Percentiles rank a stretch among this genome's conserved stretches.
Evolutionary conservation across 805 yeast genomes (phyloP).

Genomic region (Zygosaccharomyces pseudorouxii): DNA sequence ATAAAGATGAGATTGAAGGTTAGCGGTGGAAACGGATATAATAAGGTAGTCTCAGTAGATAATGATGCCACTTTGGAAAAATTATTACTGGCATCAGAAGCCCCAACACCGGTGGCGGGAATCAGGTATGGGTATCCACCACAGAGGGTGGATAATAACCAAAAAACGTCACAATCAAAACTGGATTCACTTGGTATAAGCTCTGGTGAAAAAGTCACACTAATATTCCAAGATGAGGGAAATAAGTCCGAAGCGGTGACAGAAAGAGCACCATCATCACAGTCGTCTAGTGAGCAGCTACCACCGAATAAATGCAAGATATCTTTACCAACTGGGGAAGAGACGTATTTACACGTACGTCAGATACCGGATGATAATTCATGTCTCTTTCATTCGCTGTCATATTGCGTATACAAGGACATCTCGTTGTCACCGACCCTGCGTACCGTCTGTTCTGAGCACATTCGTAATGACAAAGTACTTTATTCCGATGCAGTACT

Average conservation of each 20-base stretch:
- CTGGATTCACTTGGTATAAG: slow-evolving; percentile 45
- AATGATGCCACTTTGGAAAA: slow-evolving; percentile 37
- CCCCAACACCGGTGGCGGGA: slow-evolving; percentile 5
- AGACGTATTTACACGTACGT: slow-evolving; percentile 44
- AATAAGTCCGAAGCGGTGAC: slow-evolving; percentile 1
- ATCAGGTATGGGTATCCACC: slow-evolving; percentile 63
- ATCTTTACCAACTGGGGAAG: slow-evolving; percentile 16
- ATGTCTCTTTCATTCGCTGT: slow-evolving; percentile 64
- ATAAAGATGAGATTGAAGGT: slow-evolving; percentile 39
- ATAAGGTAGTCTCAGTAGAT: slow-evolving; percentile 36
- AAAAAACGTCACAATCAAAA: slow-evolving; percentile 11
- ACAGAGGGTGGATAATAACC: slow-evolving; percentile 36
- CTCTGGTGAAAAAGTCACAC: slow-evolving; percentile 55
- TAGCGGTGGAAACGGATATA: slow-evolving; percentile 22
- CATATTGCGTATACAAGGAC: slow-evolving; percentile 46
- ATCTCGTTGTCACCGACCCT: slow-evolving; percentile 44
- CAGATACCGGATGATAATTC: slow-evolving; percentile 74
- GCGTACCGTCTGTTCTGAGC: slow-evolving; percentile 47
- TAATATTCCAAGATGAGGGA: slow-evolving; percentile 4
- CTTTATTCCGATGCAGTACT: slow-evolving; percentile 54
- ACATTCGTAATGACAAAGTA: slow-evolving; percentile 40
- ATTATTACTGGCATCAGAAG: slow-evolving; percentile 26
- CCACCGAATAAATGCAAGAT: slow-evolving; percentile 8
- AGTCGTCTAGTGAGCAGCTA: not conserved
- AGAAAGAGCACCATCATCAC: slow-evolving; percentile 2